phyloP scores from a whole-genome alignment of 352 stramenopile species.

The Thalassiosira mediterranea region DNA sequence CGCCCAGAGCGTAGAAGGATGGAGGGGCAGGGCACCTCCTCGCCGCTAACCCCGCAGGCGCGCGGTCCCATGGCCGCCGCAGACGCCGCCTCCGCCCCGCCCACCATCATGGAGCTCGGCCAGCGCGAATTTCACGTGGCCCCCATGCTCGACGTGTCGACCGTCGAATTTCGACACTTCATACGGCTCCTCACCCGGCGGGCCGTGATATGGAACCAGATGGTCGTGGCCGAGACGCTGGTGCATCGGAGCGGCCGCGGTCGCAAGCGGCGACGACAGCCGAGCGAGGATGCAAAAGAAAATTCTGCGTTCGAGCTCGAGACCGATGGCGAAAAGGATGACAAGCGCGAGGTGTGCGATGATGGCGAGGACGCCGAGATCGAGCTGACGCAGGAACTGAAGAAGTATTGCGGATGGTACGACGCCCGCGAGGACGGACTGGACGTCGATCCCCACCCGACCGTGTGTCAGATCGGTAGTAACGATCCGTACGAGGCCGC shows the following conservation, averaged over 20 bases:
- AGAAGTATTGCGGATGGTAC: slow-evolving; percentile 40
- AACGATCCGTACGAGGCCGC: slow-evolving; percentile 55
- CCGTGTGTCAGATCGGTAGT: slow-evolving; percentile 75
- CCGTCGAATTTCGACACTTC: slow-evolving; percentile 73
- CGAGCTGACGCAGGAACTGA: slow-evolving; percentile 28
- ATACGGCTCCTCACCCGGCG: slow-evolving; percentile 70
- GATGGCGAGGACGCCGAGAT: slow-evolving; percentile 19
- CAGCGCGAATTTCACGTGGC: slow-evolving; percentile 69
- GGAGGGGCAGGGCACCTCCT: no score
- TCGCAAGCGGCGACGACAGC: background rate
- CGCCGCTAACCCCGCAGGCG: no score
- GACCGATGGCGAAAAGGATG: slow-evolving; percentile 3
- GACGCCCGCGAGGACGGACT: slow-evolving; percentile 42
- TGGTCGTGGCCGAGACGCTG: slow-evolving; percentile 76
- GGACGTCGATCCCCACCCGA: slow-evolving; percentile 62
- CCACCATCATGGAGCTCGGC: background rate
- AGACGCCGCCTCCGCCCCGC: background rate
- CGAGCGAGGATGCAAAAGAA: no score
- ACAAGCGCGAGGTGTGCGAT: slow-evolving; percentile 5
- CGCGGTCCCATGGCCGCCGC: no score
- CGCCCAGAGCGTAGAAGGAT: no score
- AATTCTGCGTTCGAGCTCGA: slow-evolving; percentile 23
- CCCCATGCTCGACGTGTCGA: slow-evolving; percentile 78
- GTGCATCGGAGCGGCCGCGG: slow-evolving; percentile 31
- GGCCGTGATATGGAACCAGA: slow-evolving; percentile 74